Conservation (phyloP, 2,329 filamentous ascomycete species). For the Nigrospora sphaerica region DNA sequence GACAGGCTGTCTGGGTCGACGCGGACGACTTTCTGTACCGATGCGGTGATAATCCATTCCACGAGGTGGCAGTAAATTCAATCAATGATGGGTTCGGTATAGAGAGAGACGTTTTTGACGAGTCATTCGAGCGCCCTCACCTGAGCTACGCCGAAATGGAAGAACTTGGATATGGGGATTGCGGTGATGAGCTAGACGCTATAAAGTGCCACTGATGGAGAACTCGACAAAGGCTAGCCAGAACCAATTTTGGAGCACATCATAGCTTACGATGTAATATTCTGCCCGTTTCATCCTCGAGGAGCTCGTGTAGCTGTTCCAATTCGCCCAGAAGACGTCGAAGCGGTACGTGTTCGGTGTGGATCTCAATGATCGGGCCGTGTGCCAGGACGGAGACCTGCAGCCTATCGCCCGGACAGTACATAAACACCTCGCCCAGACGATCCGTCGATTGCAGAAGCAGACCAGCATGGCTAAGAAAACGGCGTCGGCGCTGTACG, state of each 20-base stretch:
- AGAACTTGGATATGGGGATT: no score
- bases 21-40: slow-evolving; percentile 14
- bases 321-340: slow-evolving; percentile 11
- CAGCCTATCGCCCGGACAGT: slow-evolving; percentile 5
- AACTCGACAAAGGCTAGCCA: no score
- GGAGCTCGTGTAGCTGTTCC: slow-evolving; percentile 17
- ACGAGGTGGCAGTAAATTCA: no score
- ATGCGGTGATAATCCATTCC: slow-evolving; percentile 13
- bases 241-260: no score
- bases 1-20: slow-evolving; percentile 3
- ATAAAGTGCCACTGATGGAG: no score
- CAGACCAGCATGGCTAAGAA: slow-evolving; percentile 11
- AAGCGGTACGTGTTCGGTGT: slow-evolving; percentile 12
- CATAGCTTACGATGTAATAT: no score
- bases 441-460: slow-evolving; percentile 7
- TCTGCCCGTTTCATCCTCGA: slow-evolving; percentile 13
- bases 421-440: slow-evolving; percentile 4
- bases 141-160: neutral
- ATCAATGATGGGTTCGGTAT: neutral
- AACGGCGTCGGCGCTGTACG: slow-evolving; percentile 15
- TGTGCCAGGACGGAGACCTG: slow-evolving; percentile 3
- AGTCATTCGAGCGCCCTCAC: neutral
- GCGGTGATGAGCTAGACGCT: no score
- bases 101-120: neutral
- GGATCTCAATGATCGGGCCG: slow-evolving; percentile 4